Base-by-base conservation (phyloP, 805 yeast genomes). In the Cyberlindnera bimundalis region DNA sequence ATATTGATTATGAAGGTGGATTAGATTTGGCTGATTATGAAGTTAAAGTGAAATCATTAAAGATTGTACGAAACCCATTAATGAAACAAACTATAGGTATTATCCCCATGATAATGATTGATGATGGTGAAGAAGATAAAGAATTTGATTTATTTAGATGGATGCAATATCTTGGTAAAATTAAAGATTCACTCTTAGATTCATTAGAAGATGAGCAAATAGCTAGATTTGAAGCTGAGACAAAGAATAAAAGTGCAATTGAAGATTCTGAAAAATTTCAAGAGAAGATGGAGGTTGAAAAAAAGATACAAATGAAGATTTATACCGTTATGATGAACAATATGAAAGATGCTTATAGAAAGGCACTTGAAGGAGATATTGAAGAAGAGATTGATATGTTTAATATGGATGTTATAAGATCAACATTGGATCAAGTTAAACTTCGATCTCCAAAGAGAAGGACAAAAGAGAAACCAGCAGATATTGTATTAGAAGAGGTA, bases 271-370 rank as follows among this genome's bases (percentile, higher is more conserved):
- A 48, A 10, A 39, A 39, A 4, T 40, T 53, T 15, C 30, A 46
- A 1, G 18, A 26, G 8, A 26, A 43, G 16, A 26, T 45, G 30
- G 23, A 32, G 17, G 25, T 12, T 9, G 47, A 53, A 30, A 45
- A 50, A 26, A 14, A 27, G 6, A 35, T 20, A 14, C 51, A 48
- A 19, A n/a, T 54, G 33, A 41, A 38, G 29, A 40, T 57, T 1
- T 51, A 49, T 29, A 50, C 59, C 0, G 46, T 30, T 12, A 35
- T 57, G 12, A 16, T 57, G 14, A 57, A 55, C 35, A 47, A 49
- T 13, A 43, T 52, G 40, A 56, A 57, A 25, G 36, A 23, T 1
- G 46, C 45, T 17, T 51, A 51, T 33, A 21, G 28, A 6, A 40
- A 37, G 20, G 29, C 52, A 1, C n/a, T 46, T 2, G 33, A 33